Evolutionary conservation across 352 stramenopile genomes (phyloP).

Genomic region (Globisporangium perplexum): DNA sequence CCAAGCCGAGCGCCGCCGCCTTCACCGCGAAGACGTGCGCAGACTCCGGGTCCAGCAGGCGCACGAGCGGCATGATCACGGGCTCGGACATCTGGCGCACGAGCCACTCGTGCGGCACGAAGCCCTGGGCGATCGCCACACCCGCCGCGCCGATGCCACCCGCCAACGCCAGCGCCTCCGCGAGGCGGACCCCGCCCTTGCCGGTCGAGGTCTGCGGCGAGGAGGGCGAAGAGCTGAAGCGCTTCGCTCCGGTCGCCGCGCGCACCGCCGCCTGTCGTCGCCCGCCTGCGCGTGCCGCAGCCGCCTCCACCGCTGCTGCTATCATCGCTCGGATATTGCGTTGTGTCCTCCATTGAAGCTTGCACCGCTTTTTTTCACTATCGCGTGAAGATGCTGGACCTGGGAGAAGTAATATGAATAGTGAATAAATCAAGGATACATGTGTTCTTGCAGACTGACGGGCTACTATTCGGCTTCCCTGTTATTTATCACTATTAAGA

Average conservation of each 20-base stretch:
- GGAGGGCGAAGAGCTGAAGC: constrained; percentile 2
- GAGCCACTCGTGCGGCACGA: constrained; percentile 72
- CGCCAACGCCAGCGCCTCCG: constrained; percentile 30
- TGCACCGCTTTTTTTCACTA: too few relatives aligned
- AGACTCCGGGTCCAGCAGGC: constrained; percentile 79
- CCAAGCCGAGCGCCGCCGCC: constrained; percentile 62
- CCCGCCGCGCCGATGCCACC: constrained; percentile 48
- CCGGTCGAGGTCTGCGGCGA: not conserved
- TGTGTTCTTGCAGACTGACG: too few relatives aligned
- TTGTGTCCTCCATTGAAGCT: too few relatives aligned
- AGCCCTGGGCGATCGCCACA: constrained; percentile 53
- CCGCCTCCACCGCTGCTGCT: too few relatives aligned
- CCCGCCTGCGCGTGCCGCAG: too few relatives aligned
- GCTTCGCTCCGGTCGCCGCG: not conserved
- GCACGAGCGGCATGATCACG: constrained; percentile 73
- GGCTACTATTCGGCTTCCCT: too few relatives aligned
- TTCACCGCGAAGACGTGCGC: constrained; percentile 84
- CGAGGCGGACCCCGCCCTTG: constrained; percentile 6
- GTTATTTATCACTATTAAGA: too few relatives aligned
- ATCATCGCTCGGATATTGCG: too few relatives aligned
- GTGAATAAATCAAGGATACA: too few relatives aligned
- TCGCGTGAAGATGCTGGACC: too few relatives aligned
- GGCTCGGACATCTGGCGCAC: constrained; percentile 65
- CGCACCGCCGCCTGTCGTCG: not conserved
- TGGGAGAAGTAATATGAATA: too few relatives aligned